These are phyloP conservation scores for Phylloporus scabripes DNA, from an alignment of 768 basidiomycete species.

Conservation along the genomic window DNA sequence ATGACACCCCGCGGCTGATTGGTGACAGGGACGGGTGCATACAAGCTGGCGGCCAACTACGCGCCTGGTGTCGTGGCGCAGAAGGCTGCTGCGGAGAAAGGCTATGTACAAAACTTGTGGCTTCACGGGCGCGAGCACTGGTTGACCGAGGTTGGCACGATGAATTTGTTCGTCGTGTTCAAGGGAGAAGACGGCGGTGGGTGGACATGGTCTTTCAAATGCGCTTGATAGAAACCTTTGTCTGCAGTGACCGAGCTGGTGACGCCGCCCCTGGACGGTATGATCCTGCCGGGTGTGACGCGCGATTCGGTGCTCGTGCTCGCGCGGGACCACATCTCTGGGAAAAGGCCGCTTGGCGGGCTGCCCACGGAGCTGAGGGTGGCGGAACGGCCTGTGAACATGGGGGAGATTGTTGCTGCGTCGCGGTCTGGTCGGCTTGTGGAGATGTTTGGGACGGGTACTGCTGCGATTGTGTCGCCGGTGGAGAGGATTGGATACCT, in stretches of 20 bases:
- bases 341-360: slow-evolving; percentile 39
- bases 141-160: slow-evolving; percentile 73
- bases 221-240: background rate
- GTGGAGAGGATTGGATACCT: slow-evolving; percentile 55
- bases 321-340: slow-evolving; percentile 52
- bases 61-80: slow-evolving; percentile 86
- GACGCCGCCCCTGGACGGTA: slow-evolving; percentile 61
- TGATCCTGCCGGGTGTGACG: slow-evolving; percentile 66
- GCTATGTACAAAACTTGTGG: slow-evolving; percentile 90
- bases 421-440: slow-evolving; percentile 38
- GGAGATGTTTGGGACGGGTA: slow-evolving; percentile 49
- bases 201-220: slow-evolving; percentile 8
- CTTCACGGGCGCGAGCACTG: slow-evolving; percentile 60
- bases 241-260: slow-evolving; percentile 48
- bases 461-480: slow-evolving; percentile 49
- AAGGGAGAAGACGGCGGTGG: slow-evolving; percentile 61
- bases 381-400: slow-evolving; percentile 66
- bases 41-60: slow-evolving; percentile 85
- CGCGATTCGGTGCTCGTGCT: slow-evolving; percentile 48
- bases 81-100: slow-evolving; percentile 63
- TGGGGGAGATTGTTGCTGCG: slow-evolving; percentile 64
- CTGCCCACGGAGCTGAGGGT: slow-evolving; percentile 54
- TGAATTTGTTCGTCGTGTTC: slow-evolving; percentile 88
- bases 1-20: slow-evolving; percentile 6
- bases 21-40: slow-evolving; percentile 69